These are phyloP conservation scores for Setaria viridis DNA, from an alignment of 202 grass and related monocot species.

Conservation along the genomic window DNA sequence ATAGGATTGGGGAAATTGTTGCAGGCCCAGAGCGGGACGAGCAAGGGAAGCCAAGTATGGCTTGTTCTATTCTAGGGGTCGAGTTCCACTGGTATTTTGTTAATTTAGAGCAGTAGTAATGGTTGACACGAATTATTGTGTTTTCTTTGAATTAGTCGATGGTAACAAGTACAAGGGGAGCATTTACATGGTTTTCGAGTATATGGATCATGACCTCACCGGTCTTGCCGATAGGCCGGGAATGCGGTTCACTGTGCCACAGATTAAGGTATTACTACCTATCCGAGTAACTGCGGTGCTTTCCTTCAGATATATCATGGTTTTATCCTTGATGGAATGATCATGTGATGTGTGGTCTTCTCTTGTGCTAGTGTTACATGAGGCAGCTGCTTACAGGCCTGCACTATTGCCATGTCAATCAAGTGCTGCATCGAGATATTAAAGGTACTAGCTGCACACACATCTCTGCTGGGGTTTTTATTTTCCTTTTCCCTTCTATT, in stretches of 20 bases:
- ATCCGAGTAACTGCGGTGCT: not conserved
- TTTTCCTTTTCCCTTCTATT: not conserved
- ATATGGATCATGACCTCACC: conserved; percentile 98
- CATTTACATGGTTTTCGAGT: conserved; percentile 98
- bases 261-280: conserved; percentile 75
- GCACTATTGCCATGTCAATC: conserved; percentile 85
- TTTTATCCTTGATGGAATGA: conserved; percentile 17
- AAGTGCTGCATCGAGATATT: conserved; percentile 98
- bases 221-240: conserved; percentile 83
- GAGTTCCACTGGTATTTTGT: conserved; percentile 14
- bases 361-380: conserved; percentile 71
- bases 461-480: not conserved
- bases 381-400: conserved; percentile 83
- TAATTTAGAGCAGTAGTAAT: conserved; percentile 12
- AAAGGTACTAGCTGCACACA: conserved; percentile 53
- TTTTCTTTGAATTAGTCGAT: conserved; percentile 56
- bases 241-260: conserved; percentile 85
- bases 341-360: not conserved
- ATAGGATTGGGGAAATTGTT: conserved; percentile 5
- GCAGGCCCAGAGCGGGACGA: conserved; percentile 59
- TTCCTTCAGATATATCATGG: not conserved
- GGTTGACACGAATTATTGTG: not conserved
- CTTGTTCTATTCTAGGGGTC: conserved; percentile 23
- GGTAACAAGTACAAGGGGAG: conserved; percentile 92
- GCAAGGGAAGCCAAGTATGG: conserved; percentile 57